phyloP scores from a whole-genome alignment of 2,329 filamentous ascomycete species.

The Sporothrix schenckii region DNA sequence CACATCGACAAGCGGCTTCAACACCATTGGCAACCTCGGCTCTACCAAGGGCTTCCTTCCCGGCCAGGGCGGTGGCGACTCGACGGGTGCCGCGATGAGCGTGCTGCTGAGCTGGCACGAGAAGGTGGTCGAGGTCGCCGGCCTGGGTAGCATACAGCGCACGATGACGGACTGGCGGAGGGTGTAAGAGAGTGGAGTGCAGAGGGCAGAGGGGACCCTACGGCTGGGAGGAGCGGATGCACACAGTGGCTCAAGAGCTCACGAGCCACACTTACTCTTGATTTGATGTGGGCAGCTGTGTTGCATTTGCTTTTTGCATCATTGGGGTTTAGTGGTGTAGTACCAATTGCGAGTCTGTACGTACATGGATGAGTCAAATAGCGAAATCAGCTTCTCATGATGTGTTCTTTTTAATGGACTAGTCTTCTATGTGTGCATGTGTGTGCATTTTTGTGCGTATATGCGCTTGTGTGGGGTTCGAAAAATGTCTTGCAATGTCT shows the following conservation, averaged over 20 bases:
- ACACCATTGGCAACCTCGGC: slow-evolving; percentile 63
- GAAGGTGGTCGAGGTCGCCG: slow-evolving; percentile 93
- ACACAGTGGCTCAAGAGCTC: too few species aligned
- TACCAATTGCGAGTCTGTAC: background rate
- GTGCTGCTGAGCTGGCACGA: slow-evolving; percentile 98
- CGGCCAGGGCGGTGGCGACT: slow-evolving; percentile 61
- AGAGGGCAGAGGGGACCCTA: background rate
- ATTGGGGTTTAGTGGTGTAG: background rate
- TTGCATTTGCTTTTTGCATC: background rate
- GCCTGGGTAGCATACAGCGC: slow-evolving; percentile 85
- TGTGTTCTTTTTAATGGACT: too few species aligned
- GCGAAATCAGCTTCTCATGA: slow-evolving; percentile 1
- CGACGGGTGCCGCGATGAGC: slow-evolving; percentile 88
- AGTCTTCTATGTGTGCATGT: background rate
- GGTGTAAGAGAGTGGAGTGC: slow-evolving; percentile 58
- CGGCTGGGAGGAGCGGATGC: too few species aligned
- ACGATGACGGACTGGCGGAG: slow-evolving; percentile 96
- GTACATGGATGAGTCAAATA: slow-evolving; percentile 18
- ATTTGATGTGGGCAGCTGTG: background rate
- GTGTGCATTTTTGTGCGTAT: background rate
- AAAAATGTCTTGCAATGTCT: background rate
- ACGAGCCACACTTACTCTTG: background rate
- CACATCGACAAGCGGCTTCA: slow-evolving; percentile 85
- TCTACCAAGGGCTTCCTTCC: slow-evolving; percentile 11
- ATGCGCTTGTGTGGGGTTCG: background rate